Percentiles rank a stretch among this genome's conserved stretches.
Evolutionary conservation across 1,284 basidiomycete genomes (phyloP).

Genomic region (Hemileia vastatrix): DNA sequence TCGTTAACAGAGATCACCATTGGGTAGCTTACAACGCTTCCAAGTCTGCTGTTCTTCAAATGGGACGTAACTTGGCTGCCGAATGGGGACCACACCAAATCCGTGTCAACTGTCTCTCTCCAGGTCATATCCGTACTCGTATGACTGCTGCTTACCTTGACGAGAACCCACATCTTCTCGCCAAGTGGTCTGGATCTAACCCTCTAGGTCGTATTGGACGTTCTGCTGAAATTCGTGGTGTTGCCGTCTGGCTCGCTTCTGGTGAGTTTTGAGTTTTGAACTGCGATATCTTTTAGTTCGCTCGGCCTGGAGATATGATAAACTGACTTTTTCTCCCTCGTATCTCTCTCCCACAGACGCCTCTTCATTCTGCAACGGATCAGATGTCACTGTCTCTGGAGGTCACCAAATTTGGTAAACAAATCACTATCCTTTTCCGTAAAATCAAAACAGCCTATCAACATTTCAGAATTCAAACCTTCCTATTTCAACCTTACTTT

Average conservation of each 20-base stretch:
- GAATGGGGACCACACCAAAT: slow-evolving; percentile 64
- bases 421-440: too few species aligned
- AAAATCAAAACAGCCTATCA: too few species aligned
- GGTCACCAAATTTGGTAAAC: slow-evolving; percentile 45
- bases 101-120: slow-evolving; percentile 64
- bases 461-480: too few species aligned
- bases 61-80: slow-evolving; percentile 71
- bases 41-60: slow-evolving; percentile 71
- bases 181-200: slow-evolving; percentile 64
- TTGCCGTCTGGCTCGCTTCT: slow-evolving; percentile 65
- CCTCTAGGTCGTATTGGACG: slow-evolving; percentile 65
- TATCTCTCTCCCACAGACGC: slow-evolving; percentile 26
- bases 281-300: too few species aligned
- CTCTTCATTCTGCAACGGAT: slow-evolving; percentile 41
- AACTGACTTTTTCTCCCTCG: background rate
- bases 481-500: too few species aligned
- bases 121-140: slow-evolving; percentile 50
- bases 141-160: slow-evolving; percentile 71
- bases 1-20: slow-evolving; percentile 63
- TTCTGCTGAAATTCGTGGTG: slow-evolving; percentile 67
- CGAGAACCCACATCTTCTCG: slow-evolving; percentile 57
- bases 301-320: too few species aligned
- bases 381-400: slow-evolving; percentile 40
- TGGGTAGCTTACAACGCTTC: slow-evolving; percentile 71
- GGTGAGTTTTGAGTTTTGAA: slow-evolving; percentile 53